These are phyloP conservation scores for Solanum virginianum DNA, from an alignment of 257 asterid genomes.

Conservation along the genomic window DNA sequence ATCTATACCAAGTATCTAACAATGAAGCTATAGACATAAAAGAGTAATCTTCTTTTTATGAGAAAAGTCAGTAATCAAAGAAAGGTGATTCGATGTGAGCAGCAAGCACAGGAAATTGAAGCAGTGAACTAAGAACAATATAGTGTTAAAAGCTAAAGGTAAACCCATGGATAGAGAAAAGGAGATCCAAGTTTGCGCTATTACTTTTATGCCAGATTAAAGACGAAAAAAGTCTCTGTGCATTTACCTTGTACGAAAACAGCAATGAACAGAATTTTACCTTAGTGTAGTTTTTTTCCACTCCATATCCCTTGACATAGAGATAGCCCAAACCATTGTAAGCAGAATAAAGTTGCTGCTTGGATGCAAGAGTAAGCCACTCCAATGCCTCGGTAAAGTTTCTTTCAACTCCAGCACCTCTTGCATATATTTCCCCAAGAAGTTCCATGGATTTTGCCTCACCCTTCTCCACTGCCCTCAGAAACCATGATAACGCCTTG, in stretches of 20 bases:
- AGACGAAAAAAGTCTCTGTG: background rate
- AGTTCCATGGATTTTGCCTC: conserved; percentile 98
- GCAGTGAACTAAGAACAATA: background rate
- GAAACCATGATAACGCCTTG: conserved; percentile 85
- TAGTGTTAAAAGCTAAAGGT: background rate
- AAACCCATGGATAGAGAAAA: background rate
- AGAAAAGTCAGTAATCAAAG: background rate
- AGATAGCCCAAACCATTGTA: conserved; percentile 97
- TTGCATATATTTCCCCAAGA: conserved; percentile 94
- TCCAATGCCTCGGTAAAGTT: conserved; percentile 89
- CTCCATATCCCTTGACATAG: conserved; percentile 92
- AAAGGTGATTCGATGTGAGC: background rate
- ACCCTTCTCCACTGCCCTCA: conserved; percentile 87
- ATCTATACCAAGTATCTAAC: background rate
- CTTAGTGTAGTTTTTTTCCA: conserved; percentile 81
- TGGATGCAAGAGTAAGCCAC: conserved; percentile 92
- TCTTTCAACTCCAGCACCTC: conserved; percentile 96
- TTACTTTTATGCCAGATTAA: background rate
- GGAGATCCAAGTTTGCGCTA: background rate
- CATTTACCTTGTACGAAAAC: background rate
- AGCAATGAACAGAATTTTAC: conserved; percentile 18
- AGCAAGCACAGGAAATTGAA: background rate
- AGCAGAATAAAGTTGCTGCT: conserved; percentile 81
- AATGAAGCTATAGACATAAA: background rate
- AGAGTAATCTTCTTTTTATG: background rate